Percentiles rank a stretch among this genome's conserved stretches.
phyloP scores from a whole-genome alignment of 192 early-diverging fungal genomes.

The Lobulomyces angularis region DNA sequence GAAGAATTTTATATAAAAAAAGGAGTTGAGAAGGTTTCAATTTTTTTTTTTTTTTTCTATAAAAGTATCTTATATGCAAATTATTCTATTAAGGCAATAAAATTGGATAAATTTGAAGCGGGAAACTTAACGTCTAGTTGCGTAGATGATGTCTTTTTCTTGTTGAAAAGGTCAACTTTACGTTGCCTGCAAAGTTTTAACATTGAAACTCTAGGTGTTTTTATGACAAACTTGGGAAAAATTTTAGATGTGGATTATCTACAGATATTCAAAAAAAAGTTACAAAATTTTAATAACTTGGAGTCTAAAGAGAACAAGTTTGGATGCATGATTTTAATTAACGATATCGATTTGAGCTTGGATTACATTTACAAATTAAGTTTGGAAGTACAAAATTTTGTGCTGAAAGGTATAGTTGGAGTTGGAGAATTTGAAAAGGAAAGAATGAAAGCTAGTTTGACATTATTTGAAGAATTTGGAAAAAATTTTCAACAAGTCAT shows the following conservation, averaged over 20 bases:
- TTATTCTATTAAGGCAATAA: conserved; percentile 38
- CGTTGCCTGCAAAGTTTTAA: conserved; percentile 64
- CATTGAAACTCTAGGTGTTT: conserved; percentile 50
- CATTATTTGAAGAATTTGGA: conserved; percentile 40
- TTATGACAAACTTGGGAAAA: conserved; percentile 53
- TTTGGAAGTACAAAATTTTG: conserved; percentile 47
- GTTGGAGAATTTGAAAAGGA: conserved; percentile 30
- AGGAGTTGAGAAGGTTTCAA: conserved; percentile 56
- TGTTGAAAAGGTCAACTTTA: conserved; percentile 61
- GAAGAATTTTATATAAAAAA: conserved; percentile 64
- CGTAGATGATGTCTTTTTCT: conserved; percentile 92
- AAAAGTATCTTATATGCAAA: not conserved
- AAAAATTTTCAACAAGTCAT: conserved; percentile 53
- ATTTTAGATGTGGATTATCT: conserved; percentile 61
- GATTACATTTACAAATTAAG: conserved; percentile 67
- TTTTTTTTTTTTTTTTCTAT: not conserved
- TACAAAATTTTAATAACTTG: conserved; percentile 30
- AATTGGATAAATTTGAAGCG: conserved; percentile 33
- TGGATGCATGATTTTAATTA: conserved; percentile 63
- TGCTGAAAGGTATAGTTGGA: conserved; percentile 11
- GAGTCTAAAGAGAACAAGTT: conserved; percentile 44
- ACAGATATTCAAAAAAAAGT: conserved; percentile 42
- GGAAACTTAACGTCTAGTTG: conserved; percentile 30
- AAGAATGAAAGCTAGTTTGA: conserved; percentile 45
- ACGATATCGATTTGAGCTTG: conserved; percentile 77